Base-by-base conservation (phyloP, 139 green algal species). In the Tetraselmis striata region DNA sequence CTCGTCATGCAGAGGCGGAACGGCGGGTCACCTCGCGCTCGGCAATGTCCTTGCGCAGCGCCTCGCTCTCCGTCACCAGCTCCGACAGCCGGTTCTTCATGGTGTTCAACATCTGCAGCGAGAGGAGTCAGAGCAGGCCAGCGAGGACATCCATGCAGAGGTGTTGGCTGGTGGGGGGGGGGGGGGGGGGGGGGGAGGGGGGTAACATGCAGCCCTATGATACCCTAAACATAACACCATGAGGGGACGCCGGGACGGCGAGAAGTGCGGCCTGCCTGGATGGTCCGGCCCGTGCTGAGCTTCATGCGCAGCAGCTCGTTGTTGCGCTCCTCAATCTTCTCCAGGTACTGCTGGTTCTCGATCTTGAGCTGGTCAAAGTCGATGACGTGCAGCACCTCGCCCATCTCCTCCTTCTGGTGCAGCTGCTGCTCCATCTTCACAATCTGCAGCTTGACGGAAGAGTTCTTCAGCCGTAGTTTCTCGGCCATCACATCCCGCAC, bases 331-430 rank as follows among this genome's bases (percentile, higher is more conserved):
- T 96, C 92, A 30, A 96, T 95, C 27, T 87, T 90, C 88, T 94
- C 90, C 87, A 96, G 85, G 84, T 94, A 94, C 86, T 96, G 93
- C 87, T 96, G 91, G 86, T 96, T 95, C 82, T 98, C 92, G 76
- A 98, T 98, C 85, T 96, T 96, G 2, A 97, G 89, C 87, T 96
- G 92, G 81, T 98, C 94, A 85, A 98, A 97, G 88, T 98, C 94
- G 0, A 97, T 90, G 26, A 89, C 83, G 77, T 93, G 88, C 75
- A 97, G 86, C 30, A 94, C 90, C 82, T 96, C 93, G 2, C 94
- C 92, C 89, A 94, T 92, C 85, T 95, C 89, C 85, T 94, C 89
- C 88, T 96, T 95, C 81, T 94, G 89, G 31, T 88, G 86, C 77
- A 98, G 87, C 87, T 92, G 85, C 26, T 85, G 78, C 85, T 94